Conservation (phyloP, 1,139 yeast species). For the Pichia sp. region DNA sequence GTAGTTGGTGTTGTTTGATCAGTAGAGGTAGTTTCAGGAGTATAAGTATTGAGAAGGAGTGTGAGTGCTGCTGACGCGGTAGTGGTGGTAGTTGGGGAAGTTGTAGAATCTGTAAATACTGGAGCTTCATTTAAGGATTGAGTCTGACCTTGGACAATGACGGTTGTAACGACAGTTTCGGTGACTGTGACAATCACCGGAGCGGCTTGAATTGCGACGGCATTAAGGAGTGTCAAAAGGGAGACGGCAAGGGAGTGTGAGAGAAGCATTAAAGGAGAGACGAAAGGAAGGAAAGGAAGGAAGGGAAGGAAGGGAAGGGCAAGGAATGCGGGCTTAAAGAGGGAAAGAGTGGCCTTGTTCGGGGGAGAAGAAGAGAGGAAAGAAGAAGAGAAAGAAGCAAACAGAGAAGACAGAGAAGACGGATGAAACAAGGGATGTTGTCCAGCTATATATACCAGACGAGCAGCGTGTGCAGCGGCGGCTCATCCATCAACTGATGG, state of each 20-base stretch:
- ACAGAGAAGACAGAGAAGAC: not conserved
- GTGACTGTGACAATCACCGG: constrained; percentile 24
- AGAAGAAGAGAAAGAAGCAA: not conserved
- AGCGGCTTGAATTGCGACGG: constrained; percentile 18
- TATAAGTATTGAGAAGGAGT: constrained; percentile 4
- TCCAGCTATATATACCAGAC: too few relatives aligned
- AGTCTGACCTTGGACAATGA: constrained; percentile 14
- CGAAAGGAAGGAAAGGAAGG: constrained; percentile 4
- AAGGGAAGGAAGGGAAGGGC: too few relatives aligned
- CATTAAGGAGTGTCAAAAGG: too few relatives aligned
- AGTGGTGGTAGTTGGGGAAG: not conserved
- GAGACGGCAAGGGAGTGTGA: too few relatives aligned
- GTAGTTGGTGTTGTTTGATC: not conserved
- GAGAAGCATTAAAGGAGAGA: not conserved
- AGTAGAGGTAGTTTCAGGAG: constrained; percentile 2
- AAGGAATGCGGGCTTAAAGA: not conserved
- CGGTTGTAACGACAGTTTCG: constrained; percentile 17
- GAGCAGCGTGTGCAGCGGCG: too few relatives aligned
- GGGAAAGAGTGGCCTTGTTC: not conserved
- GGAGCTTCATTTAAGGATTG: constrained; percentile 18
- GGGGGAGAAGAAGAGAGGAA: constrained; percentile 1
- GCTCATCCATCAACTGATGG: too few relatives aligned
- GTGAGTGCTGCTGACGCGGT: constrained; percentile 1
- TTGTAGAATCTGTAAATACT: constrained; percentile 9
- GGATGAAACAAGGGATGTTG: too few relatives aligned